Evolutionary conservation across 192 early-diverging fungal species (phyloP).

Genomic region (Backusella sp.): DNA sequence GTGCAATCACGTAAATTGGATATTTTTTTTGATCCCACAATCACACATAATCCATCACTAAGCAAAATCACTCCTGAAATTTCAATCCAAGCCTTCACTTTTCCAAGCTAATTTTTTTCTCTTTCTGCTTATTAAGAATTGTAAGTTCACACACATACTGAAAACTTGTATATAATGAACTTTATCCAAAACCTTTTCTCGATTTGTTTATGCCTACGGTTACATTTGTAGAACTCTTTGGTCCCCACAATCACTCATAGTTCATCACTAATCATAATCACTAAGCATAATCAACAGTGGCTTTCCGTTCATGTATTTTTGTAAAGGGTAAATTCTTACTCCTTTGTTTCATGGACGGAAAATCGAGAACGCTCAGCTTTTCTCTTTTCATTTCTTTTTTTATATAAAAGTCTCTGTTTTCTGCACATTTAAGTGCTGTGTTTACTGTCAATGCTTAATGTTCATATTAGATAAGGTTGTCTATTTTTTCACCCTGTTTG

Average conservation of each 20-base stretch:
- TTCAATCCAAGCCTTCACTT: too few species aligned
- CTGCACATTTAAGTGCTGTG: background rate
- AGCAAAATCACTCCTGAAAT: background rate
- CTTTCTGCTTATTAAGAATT: too few species aligned
- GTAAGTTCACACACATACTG: too few species aligned
- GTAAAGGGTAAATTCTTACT: background rate
- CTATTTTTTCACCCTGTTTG: too few species aligned
- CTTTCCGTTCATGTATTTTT: background rate
- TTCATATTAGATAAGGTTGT: background rate
- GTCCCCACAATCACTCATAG: background rate
- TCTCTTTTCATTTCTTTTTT: background rate
- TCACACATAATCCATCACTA: background rate
- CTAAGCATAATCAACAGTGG: background rate
- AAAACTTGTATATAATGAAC: too few species aligned
- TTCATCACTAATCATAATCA: background rate
- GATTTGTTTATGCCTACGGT: too few species aligned
- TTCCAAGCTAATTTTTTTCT: too few species aligned
- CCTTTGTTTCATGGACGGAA: background rate
- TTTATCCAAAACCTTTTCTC: too few species aligned
- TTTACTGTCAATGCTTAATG: background rate
- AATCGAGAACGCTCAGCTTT: background rate
- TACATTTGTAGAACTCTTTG: too few species aligned
- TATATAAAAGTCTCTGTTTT: background rate
- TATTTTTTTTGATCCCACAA: background rate
- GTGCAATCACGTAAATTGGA: background rate